These are phyloP conservation scores for Akanthomyces dipterigenus DNA, from an alignment of 2,329 filamentous ascomycete genomes.

Conservation along the genomic window DNA sequence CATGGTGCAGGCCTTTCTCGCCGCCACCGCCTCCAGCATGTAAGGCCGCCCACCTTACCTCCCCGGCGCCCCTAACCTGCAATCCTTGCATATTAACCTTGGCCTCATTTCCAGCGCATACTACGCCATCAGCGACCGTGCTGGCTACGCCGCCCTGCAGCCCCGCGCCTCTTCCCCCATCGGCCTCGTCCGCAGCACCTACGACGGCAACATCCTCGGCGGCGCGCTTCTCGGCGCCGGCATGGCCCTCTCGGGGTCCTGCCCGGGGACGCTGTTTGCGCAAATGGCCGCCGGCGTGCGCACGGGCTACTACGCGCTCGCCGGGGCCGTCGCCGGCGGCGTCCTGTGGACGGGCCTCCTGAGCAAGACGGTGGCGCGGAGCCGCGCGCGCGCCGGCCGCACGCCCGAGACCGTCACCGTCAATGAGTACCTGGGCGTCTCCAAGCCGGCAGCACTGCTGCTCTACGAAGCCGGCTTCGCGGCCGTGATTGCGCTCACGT, in stretches of 20 bases:
- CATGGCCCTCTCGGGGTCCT: constrained; percentile 59
- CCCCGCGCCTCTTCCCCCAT: constrained; percentile 46
- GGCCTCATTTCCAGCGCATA: constrained; percentile 27
- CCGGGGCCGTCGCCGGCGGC: constrained; percentile 50
- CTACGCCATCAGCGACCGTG: constrained; percentile 38
- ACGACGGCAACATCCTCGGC: constrained; percentile 60
- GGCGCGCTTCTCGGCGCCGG: constrained; percentile 56
- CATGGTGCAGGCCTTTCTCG: constrained; percentile 59
- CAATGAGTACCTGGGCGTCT: constrained; percentile 34
- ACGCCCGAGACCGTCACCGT: constrained; percentile 28
- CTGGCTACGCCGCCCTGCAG: constrained; percentile 30
- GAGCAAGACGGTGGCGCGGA: constrained; percentile 26
- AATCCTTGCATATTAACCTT: not conserved
- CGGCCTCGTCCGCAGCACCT: constrained; percentile 45
- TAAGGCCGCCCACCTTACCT: constrained; percentile 34
- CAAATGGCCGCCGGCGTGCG: constrained; percentile 50
- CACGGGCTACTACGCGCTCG: constrained; percentile 45
- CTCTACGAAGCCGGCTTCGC: constrained; percentile 37
- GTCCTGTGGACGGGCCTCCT: constrained; percentile 43
- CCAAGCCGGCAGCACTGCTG: constrained; percentile 29
- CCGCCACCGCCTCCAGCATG: constrained; percentile 56
- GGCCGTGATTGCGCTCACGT: constrained; percentile 32
- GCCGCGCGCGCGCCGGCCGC: constrained; percentile 19
- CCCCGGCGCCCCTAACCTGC: not conserved
- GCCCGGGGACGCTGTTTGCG: constrained; percentile 57